Evolutionary conservation across 2,329 filamentous ascomycete species (phyloP).

Genomic region (Bipolaris victoriae): DNA sequence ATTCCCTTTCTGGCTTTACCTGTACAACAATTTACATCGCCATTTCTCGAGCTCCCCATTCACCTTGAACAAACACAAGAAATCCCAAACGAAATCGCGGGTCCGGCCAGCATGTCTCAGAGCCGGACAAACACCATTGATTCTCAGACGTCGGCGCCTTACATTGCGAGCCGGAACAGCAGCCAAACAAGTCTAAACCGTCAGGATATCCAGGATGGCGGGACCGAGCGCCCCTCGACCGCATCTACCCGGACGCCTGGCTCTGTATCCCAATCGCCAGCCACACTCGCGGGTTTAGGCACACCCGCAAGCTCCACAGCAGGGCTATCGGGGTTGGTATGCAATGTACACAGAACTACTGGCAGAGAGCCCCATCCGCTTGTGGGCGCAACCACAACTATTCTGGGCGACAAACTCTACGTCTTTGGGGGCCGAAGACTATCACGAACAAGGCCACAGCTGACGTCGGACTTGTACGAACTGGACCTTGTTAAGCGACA

Average conservation of each 20-base stretch:
- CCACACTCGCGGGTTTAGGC: constrained; percentile 45
- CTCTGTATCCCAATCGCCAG: constrained; percentile 54
- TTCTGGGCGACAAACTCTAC: constrained; percentile 93
- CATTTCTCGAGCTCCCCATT: constrained; percentile 38
- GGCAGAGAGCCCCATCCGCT: constrained; percentile 88
- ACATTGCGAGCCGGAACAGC: constrained; percentile 52
- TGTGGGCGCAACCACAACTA: constrained; percentile 93
- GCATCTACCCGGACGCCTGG: constrained; percentile 46
- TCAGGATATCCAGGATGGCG: constrained; percentile 52
- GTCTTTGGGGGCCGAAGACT: constrained; percentile 92
- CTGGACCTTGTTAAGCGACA: constrained; percentile 88
- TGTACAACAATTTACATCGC: constrained; percentile 47
- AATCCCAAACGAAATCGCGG: constrained; percentile 30
- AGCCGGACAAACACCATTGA: constrained; percentile 57
- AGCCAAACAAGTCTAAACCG: constrained; percentile 56
- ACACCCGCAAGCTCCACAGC: constrained; percentile 57
- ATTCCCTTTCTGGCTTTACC: constrained; percentile 55
- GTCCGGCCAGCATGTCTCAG: constrained; percentile 51
- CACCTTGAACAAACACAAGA: constrained; percentile 24
- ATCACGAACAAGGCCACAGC: constrained; percentile 79
- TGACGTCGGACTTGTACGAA: constrained; percentile 92
- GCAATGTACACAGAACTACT: constrained; percentile 79
- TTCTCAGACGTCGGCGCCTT: constrained; percentile 53
- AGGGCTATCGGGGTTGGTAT: constrained; percentile 70
- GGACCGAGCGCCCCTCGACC: constrained; percentile 42